phyloP scores from a whole-genome alignment of 768 basidiomycete genomes.

The Naganishia kalamii region DNA sequence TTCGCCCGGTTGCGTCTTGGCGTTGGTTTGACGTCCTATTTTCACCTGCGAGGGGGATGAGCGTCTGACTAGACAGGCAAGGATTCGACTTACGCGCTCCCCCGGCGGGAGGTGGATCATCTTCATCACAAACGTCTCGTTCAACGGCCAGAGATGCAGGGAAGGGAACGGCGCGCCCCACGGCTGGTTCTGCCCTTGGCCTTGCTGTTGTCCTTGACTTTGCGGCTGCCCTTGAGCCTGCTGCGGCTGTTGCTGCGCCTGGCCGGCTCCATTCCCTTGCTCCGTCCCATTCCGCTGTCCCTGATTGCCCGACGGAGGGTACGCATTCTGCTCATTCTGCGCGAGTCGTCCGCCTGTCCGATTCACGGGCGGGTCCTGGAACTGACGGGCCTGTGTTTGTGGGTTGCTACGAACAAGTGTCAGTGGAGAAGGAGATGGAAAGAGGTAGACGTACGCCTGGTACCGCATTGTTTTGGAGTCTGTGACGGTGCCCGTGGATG shows the following conservation, averaged over 20 bases:
- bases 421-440: too few species aligned
- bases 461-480: too few species aligned
- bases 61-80: background rate
- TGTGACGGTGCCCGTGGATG: background rate
- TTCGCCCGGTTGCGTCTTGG: slow-evolving; percentile 82
- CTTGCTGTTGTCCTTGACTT: background rate
- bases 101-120: slow-evolving; percentile 57
- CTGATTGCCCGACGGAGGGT: slow-evolving; percentile 3
- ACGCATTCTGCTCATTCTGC: background rate
- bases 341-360: too few species aligned
- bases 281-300: background rate
- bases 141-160: slow-evolving; percentile 72
- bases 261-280: too few species aligned
- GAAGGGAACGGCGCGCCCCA: slow-evolving; percentile 49
- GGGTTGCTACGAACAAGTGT: too few species aligned
- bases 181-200: slow-evolving; percentile 12
- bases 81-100: slow-evolving; percentile 18
- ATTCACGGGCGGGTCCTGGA: too few species aligned
- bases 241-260: background rate
- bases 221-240: background rate
- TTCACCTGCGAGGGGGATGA: slow-evolving; percentile 48
- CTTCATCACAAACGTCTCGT: slow-evolving; percentile 90
- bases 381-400: too few species aligned
- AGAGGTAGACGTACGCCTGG: too few species aligned
- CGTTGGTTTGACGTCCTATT: slow-evolving; percentile 91